Evolutionary conservation across 495 filamentous ascomycete species (phyloP).

Genomic region (Amphirosellinia nigrospora): DNA sequence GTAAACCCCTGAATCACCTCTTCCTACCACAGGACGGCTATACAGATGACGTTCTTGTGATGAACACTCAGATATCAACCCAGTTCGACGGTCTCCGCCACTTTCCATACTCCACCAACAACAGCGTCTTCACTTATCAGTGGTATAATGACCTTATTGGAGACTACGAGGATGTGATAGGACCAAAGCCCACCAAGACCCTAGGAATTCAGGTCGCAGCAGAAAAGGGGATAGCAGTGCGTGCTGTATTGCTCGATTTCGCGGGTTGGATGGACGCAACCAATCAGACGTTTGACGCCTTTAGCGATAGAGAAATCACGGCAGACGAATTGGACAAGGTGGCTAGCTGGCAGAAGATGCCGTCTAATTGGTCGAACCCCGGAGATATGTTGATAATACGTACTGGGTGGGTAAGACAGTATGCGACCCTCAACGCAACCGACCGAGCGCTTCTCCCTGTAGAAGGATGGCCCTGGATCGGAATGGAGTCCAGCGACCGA

Average conservation of each 20-base stretch:
- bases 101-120: constrained; percentile 39
- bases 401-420: constrained; percentile 39
- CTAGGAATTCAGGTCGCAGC: constrained; percentile 47
- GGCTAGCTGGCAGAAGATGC: constrained; percentile 54
- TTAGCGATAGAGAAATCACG: constrained; percentile 58
- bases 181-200: constrained; percentile 24
- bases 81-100: constrained; percentile 74
- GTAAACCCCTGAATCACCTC: constrained; percentile 21
- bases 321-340: constrained; percentile 56
- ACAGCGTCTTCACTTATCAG: constrained; percentile 19
- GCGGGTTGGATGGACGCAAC: constrained; percentile 43
- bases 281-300: constrained; percentile 59
- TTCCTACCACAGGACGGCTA: constrained; percentile 19
- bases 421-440: constrained; percentile 28
- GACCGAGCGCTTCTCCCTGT: constrained; percentile 34
- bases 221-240: constrained; percentile 57
- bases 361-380: constrained; percentile 27
- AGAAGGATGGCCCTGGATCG: constrained; percentile 31
- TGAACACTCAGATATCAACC: constrained; percentile 70
- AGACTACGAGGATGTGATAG: constrained; percentile 30
- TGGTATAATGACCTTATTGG: constrained; percentile 34
- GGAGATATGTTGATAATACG: constrained; percentile 43
- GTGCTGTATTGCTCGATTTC: constrained; percentile 56
- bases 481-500: constrained; percentile 36
- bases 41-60: constrained; percentile 62